These are phyloP conservation scores for Ajuga chamaepitys DNA, from an alignment of 257 asterid genomes.

Conservation along the genomic window DNA sequence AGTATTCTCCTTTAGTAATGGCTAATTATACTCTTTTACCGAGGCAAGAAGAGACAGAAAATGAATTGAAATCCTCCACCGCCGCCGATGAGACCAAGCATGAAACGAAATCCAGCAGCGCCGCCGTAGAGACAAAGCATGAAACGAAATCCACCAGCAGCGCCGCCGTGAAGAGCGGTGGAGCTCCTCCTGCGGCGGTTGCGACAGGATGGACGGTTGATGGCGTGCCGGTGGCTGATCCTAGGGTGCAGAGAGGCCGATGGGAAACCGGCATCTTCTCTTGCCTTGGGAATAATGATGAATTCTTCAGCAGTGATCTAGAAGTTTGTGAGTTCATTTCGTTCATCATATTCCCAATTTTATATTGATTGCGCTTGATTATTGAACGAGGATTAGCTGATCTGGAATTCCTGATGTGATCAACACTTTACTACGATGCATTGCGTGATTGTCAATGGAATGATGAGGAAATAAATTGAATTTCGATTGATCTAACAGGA, in stretches of 20 bases:
- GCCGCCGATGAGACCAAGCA: background rate
- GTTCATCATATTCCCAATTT: background rate
- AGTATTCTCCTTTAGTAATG: slow-evolving; percentile 12
- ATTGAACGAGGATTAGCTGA: no score
- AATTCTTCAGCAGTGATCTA: slow-evolving; percentile 55
- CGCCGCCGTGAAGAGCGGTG: slow-evolving; percentile 15
- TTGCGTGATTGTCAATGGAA: no score
- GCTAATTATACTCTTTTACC: slow-evolving; percentile 32
- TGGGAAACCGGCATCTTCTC: slow-evolving; percentile 53
- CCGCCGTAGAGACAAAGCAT: background rate
- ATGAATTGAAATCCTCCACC: background rate
- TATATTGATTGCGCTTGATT: background rate
- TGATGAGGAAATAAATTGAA: no score
- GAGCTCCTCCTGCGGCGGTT: slow-evolving; percentile 27
- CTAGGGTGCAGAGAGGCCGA: slow-evolving; percentile 25
- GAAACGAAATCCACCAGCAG: slow-evolving; percentile 24
- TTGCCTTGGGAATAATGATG: slow-evolving; percentile 50
- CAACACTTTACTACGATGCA: no score
- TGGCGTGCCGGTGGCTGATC: slow-evolving; percentile 35
- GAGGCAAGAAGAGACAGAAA: slow-evolving; percentile 17
- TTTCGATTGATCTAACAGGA: no score
- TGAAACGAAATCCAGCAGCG: no score
- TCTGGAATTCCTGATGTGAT: no score
- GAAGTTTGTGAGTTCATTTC: slow-evolving; percentile 49
- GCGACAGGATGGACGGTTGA: slow-evolving; percentile 42